Evolutionary conservation across 116 monocot species (phyloP).

Genomic region (Zostera marina): DNA sequence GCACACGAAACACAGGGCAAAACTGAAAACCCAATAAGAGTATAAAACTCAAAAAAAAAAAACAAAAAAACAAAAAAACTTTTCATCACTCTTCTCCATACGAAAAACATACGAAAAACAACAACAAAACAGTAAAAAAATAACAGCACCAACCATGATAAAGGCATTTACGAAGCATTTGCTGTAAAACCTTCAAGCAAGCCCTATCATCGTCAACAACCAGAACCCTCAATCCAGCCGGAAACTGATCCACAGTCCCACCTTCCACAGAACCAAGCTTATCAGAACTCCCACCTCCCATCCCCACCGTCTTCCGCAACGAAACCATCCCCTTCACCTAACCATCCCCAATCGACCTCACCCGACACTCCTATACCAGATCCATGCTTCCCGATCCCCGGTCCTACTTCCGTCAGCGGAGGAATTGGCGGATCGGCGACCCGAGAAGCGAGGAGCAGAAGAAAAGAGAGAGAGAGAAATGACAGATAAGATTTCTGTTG

Average conservation of each 20-base stretch:
- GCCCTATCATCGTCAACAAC: slow-evolving; percentile 56
- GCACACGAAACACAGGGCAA: no score
- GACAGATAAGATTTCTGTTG: slow-evolving; percentile 3
- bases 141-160: slow-evolving; percentile 21
- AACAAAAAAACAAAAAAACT: no score
- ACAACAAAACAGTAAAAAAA: no score
- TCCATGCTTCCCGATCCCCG: neutral
- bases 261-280: slow-evolving; percentile 1
- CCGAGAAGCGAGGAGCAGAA: neutral
- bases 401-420: neutral
- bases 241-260: slow-evolving; percentile 20
- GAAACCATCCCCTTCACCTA: neutral
- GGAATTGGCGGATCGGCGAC: neutral
- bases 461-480: neutral
- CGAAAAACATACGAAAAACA: no score
- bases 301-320: neutral
- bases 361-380: neutral
- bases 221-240: slow-evolving; percentile 46
- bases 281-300: neutral
- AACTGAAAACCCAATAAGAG: no score
- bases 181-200: slow-evolving; percentile 30
- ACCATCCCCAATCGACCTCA: neutral
- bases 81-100: no score
- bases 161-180: slow-evolving; percentile 37
- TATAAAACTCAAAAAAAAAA: no score